A percentile compares a stretch with the other conserved stretches of the same genome.
Conservation (phyloP, 73 alveolate species). For the Paramecium octaurelia region DNA sequence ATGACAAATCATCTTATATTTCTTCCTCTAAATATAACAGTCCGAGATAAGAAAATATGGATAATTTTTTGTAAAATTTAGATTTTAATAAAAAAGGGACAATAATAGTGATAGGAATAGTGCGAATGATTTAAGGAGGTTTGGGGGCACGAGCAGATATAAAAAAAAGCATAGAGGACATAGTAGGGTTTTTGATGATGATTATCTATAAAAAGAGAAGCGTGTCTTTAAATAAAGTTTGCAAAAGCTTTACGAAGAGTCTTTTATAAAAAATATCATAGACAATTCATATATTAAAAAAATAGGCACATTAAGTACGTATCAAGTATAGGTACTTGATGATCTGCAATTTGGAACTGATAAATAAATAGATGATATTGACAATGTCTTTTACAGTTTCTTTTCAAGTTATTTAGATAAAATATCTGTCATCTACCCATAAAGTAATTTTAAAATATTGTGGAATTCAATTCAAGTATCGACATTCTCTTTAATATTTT, state of each 20-base stretch:
- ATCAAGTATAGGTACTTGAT: conserved; percentile 1
- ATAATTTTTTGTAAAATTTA: neutral
- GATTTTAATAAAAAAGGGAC: neutral
- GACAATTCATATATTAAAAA: neutral
- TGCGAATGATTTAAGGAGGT: neutral
- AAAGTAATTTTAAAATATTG: conserved; percentile 22
- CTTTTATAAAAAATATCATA: neutral
- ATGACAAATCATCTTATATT: neutral
- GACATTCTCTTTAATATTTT: neutral
- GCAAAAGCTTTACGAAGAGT: neutral
- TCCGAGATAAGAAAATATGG: neutral
- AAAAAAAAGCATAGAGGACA: neutral
- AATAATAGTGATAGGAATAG: neutral
- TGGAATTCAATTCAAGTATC: neutral
- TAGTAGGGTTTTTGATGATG: neutral
- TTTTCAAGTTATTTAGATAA: neutral
- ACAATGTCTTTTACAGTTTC: neutral
- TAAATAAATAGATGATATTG: conserved; percentile 3
- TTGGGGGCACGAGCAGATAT: neutral
- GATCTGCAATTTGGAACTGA: conserved; percentile 33
- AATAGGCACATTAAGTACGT: neutral
- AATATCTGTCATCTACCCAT: neutral
- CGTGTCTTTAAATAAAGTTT: neutral
- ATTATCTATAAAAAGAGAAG: neutral
- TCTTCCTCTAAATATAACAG: neutral